phyloP scores from a whole-genome alignment of 2,329 filamentous ascomycete genomes.

The Ophiocordyceps unilateralis region DNA sequence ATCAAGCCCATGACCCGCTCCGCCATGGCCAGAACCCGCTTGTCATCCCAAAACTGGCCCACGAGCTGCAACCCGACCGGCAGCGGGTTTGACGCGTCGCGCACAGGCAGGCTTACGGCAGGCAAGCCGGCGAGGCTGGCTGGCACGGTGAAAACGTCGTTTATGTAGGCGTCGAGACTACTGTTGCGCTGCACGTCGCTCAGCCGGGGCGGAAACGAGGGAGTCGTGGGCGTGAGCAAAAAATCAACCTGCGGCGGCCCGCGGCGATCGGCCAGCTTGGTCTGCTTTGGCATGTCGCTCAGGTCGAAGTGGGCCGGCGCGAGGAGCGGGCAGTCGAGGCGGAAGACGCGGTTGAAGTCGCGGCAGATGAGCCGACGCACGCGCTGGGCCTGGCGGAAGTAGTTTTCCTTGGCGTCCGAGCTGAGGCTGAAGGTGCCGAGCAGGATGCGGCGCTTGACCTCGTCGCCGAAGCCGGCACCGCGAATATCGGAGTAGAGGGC shows the following conservation, averaged over 20 bases:
- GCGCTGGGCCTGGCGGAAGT: constrained; percentile 87
- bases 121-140: constrained; percentile 84
- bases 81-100: constrained; percentile 13
- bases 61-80: constrained; percentile 53
- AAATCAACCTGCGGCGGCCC: constrained; percentile 60
- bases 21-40: constrained; percentile 41
- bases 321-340: constrained; percentile 48
- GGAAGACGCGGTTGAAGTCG: constrained; percentile 75
- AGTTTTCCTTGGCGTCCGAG: constrained; percentile 84
- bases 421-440: constrained; percentile 82
- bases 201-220: constrained; percentile 52
- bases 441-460: constrained; percentile 75
- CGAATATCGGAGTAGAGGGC: constrained; percentile 63
- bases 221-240: constrained; percentile 73
- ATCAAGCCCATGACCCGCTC: constrained; percentile 11
- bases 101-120: constrained; percentile 60
- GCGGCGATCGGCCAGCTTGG: constrained; percentile 34
- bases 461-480: constrained; percentile 58
- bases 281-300: constrained; percentile 37
- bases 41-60: constrained; percentile 67
- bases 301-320: constrained; percentile 36
- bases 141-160: constrained; percentile 91
- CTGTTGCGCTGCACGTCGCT: constrained; percentile 36
- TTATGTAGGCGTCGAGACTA: constrained; percentile 66
- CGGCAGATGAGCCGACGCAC: constrained; percentile 66